Conservation (phyloP, 345 rosid species). For the Hibiscus mutabilis region DNA sequence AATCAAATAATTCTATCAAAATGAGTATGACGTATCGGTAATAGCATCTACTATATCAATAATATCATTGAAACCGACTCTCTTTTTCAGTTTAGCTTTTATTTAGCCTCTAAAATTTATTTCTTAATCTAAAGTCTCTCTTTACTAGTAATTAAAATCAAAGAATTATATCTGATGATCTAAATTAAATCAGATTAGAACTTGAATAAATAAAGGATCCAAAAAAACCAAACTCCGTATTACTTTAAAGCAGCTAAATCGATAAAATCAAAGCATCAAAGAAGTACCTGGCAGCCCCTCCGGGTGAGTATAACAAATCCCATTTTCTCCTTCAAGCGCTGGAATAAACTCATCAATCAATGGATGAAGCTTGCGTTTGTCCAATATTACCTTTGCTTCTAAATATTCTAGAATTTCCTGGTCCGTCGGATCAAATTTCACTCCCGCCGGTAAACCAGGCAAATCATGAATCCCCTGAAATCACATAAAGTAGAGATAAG, state of each 20-base stretch:
- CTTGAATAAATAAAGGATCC: too few relatives aligned
- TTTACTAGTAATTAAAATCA: too few relatives aligned
- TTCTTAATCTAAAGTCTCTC: too few relatives aligned
- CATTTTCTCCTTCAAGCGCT: slow-evolving; percentile 77
- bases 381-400: slow-evolving; percentile 59
- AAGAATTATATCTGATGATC: too few relatives aligned
- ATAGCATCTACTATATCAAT: too few relatives aligned
- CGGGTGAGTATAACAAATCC: slow-evolving; percentile 93
- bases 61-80: too few relatives aligned
- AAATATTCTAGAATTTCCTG: slow-evolving; percentile 85
- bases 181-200: too few relatives aligned
- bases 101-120: too few relatives aligned
- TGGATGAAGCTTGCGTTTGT: slow-evolving; percentile 58
- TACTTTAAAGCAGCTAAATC: neutral
- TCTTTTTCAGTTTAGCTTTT: too few relatives aligned
- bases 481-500: slow-evolving; percentile 22
- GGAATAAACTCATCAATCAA: slow-evolving; percentile 82
- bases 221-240: too few relatives aligned
- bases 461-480: slow-evolving; percentile 59
- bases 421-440: slow-evolving; percentile 87
- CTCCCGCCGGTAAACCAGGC: slow-evolving; percentile 90
- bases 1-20: too few relatives aligned
- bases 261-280: neutral
- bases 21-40: too few relatives aligned
- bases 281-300: slow-evolving; percentile 76